Conservation (phyloP, 495 filamentous ascomycete genomes). For the Penicillium silybi region DNA sequence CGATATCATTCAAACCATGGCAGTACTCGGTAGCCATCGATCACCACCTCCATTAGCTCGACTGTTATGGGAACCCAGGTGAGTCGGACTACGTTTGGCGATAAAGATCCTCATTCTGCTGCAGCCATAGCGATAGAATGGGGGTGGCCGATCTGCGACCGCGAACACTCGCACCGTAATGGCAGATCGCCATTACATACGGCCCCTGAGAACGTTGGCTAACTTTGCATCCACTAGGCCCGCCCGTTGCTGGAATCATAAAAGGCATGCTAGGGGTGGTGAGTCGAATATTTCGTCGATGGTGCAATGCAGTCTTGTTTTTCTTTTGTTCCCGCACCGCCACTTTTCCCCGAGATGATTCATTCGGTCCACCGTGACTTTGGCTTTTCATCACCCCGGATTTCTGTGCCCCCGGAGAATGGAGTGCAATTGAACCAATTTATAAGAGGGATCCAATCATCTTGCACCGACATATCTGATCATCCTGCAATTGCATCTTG, state of each 20-base stretch:
- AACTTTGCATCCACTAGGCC: slow-evolving; percentile 5
- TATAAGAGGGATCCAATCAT: background rate
- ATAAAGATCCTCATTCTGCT: slow-evolving; percentile 2
- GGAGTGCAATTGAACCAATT: background rate
- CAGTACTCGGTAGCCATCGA: slow-evolving; percentile 3
- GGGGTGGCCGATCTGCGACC: slow-evolving; percentile 10
- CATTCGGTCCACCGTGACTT: slow-evolving; percentile 7
- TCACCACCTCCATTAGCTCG: slow-evolving; percentile 27
- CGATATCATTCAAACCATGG: slow-evolving; percentile 7
- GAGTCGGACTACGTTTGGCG: slow-evolving; percentile 13
- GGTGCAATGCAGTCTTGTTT: slow-evolving; percentile 21
- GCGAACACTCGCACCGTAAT: background rate
- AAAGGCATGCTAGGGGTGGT: slow-evolving; percentile 24
- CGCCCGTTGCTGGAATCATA: slow-evolving; percentile 17
- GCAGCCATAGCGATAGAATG: background rate
- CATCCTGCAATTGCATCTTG: background rate
- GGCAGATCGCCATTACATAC: background rate
- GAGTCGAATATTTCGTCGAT: slow-evolving; percentile 30
- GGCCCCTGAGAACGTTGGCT: background rate
- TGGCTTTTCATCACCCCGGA: background rate
- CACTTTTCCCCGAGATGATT: slow-evolving; percentile 15
- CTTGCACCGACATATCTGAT: background rate
- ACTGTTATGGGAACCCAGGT: slow-evolving; percentile 38
- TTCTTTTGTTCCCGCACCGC: slow-evolving; percentile 17
- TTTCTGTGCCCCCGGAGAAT: background rate